These are phyloP conservation scores for Camelina laxa DNA, from an alignment of 345 rosid genomes.

Conservation along the genomic window DNA sequence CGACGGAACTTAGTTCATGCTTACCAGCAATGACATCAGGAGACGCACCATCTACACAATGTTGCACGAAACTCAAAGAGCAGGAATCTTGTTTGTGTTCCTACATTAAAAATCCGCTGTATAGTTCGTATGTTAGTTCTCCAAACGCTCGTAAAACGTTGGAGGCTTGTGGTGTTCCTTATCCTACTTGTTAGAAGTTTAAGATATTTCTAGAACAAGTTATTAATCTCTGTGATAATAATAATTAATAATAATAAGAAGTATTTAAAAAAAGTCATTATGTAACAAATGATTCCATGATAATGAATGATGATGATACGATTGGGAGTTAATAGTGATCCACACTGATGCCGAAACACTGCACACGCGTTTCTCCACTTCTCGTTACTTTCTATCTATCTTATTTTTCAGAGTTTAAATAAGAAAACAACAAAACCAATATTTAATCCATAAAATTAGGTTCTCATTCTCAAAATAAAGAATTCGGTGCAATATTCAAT, in stretches of 20 bases:
- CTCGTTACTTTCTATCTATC: too few relatives aligned
- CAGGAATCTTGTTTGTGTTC: slow-evolving; percentile 47
- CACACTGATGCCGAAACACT: background rate
- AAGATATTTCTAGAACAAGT: background rate
- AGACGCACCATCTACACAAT: background rate
- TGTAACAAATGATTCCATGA: background rate
- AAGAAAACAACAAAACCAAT: too few relatives aligned
- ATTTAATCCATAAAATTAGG: too few relatives aligned
- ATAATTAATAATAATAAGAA: too few relatives aligned
- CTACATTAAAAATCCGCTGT: slow-evolving; percentile 39
- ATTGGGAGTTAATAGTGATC: background rate
- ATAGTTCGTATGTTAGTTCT: slow-evolving; percentile 27
- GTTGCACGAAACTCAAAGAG: slow-evolving; percentile 41
- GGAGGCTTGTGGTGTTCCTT: background rate
- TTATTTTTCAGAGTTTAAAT: too few relatives aligned
- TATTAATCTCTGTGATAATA: too few relatives aligned
- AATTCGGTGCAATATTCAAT: too few relatives aligned
- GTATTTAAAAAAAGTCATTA: background rate
- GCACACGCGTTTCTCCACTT: too few relatives aligned
- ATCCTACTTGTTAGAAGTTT: slow-evolving; percentile 22
- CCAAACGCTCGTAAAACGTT: slow-evolving; percentile 42
- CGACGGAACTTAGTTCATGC: slow-evolving; percentile 38
- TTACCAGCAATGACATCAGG: slow-evolving; percentile 13
- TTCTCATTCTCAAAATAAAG: too few relatives aligned
- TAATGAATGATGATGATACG: background rate